Evolutionary conservation across 2,329 filamentous ascomycete genomes (phyloP).

Genomic region (Proliferodiscus dingleyae): DNA sequence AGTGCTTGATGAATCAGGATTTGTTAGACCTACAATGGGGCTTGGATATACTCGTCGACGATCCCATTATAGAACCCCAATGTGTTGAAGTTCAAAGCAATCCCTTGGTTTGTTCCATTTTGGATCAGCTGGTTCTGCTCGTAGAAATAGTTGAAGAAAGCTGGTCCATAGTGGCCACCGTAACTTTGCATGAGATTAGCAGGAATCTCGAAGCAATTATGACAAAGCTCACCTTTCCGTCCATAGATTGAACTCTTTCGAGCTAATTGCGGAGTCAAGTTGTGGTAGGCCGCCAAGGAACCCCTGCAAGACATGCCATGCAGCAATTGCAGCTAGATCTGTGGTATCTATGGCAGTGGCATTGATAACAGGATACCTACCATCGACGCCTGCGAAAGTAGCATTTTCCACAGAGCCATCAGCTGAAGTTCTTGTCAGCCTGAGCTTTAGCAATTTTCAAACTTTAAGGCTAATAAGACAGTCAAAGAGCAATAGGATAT

Average conservation of each 20-base stretch:
- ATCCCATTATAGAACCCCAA: conserved; percentile 66
- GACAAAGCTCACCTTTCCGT: conserved; percentile 42
- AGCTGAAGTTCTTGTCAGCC: background rate
- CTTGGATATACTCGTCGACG: conserved; percentile 57
- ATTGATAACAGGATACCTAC: conserved; percentile 32
- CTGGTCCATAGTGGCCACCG: conserved; percentile 61
- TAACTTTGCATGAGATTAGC: conserved; percentile 41
- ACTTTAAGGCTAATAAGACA: no score
- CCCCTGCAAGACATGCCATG: conserved; percentile 51
- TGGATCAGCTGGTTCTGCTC: conserved; percentile 55
- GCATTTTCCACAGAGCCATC: conserved; percentile 13
- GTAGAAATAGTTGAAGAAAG: conserved; percentile 53
- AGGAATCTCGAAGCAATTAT: background rate
- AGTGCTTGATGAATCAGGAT: background rate
- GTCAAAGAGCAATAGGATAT: background rate
- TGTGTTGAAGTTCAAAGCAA: conserved; percentile 53
- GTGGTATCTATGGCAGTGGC: conserved; percentile 49
- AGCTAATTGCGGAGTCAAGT: conserved; percentile 20
- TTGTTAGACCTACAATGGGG: conserved; percentile 20
- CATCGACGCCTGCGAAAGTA: conserved; percentile 16
- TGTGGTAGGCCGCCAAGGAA: conserved; percentile 46
- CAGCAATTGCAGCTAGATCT: conserved; percentile 48
- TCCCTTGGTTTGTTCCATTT: conserved; percentile 44
- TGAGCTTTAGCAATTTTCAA: background rate
- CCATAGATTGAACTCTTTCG: conserved; percentile 48